Percentiles rank a stretch among this genome's conserved stretches.
Conservation (phyloP, 805 yeast species). For the Candida yuanshanica region DNA sequence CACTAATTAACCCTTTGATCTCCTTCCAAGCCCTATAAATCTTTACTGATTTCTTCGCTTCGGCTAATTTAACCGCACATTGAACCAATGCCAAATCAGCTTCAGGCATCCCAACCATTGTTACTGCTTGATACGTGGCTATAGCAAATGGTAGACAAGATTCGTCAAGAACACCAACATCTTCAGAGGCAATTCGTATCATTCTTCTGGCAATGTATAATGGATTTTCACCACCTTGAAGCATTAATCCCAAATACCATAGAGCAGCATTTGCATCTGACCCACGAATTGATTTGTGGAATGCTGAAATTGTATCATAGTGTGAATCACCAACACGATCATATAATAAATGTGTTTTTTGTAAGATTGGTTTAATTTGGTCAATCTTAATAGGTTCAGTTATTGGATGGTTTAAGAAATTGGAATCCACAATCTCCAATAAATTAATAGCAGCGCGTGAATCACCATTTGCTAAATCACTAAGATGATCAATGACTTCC, state of each 20-base stretch:
- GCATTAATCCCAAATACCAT: conserved; percentile 82
- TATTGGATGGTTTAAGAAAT: conserved; percentile 24
- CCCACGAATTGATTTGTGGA: conserved; percentile 91
- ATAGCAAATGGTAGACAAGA: conserved; percentile 80
- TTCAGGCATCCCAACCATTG: conserved; percentile 92
- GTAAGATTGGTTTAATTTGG: conserved; percentile 34
- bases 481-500: conserved; percentile 60
- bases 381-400: conserved; percentile 9
- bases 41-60: conserved; percentile 80
- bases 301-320: conserved; percentile 92
- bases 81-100: conserved; percentile 86
- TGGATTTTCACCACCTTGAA: conserved; percentile 92
- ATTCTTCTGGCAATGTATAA: conserved; percentile 82
- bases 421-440: conserved; percentile 66
- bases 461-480: conserved; percentile 80
- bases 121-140: conserved; percentile 80
- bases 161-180: conserved; percentile 82
- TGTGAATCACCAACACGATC: conserved; percentile 89
- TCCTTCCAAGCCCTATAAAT: conserved; percentile 75
- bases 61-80: conserved; percentile 85
- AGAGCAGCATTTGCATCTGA: conserved; percentile 85
- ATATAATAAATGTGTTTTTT: conserved; percentile 57
- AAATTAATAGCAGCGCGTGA: conserved; percentile 79
- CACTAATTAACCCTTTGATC: conserved; percentile 53
- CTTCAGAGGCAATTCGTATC: conserved; percentile 95